Conservation (phyloP, 2,329 filamentous ascomycete species). For the Decorospora gaudefroyi region DNA sequence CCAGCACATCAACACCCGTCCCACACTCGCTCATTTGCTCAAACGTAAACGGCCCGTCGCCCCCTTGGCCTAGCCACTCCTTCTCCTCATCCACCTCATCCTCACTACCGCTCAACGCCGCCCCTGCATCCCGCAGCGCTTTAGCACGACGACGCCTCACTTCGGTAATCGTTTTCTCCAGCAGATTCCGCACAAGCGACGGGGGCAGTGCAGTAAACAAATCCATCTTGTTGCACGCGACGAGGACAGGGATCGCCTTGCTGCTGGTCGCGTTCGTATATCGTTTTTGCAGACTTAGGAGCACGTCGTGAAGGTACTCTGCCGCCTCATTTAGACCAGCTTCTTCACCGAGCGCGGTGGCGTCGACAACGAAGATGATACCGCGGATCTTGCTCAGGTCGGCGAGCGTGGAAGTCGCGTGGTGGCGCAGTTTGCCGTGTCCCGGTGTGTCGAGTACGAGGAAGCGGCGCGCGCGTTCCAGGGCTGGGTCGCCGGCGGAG, state of each 20-base stretch:
- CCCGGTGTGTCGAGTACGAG: constrained; percentile 87
- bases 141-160: constrained; percentile 75
- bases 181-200: constrained; percentile 69
- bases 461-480: constrained; percentile 64
- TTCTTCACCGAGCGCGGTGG: constrained; percentile 57
- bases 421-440: constrained; percentile 86
- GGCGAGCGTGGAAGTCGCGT: constrained; percentile 61
- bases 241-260: constrained; percentile 71
- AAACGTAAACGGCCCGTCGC: constrained; percentile 78
- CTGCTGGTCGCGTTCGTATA: constrained; percentile 61
- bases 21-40: constrained; percentile 81
- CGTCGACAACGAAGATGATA: constrained; percentile 88
- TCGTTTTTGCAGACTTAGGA: constrained; percentile 80
- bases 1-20: constrained; percentile 74
- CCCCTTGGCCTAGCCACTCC: constrained; percentile 81
- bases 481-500: constrained; percentile 66
- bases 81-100: constrained; percentile 66
- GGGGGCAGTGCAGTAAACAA: constrained; percentile 90
- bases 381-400: constrained; percentile 62
- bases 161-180: constrained; percentile 80
- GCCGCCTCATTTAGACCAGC: constrained; percentile 70
- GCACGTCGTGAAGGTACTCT: constrained; percentile 83
- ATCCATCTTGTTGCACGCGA: constrained; percentile 95
- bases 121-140: constrained; percentile 79
- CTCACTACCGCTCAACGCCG: constrained; percentile 64